phyloP scores from a whole-genome alignment of 495 filamentous ascomycete species.

The Talaromyces proteolyticus region DNA sequence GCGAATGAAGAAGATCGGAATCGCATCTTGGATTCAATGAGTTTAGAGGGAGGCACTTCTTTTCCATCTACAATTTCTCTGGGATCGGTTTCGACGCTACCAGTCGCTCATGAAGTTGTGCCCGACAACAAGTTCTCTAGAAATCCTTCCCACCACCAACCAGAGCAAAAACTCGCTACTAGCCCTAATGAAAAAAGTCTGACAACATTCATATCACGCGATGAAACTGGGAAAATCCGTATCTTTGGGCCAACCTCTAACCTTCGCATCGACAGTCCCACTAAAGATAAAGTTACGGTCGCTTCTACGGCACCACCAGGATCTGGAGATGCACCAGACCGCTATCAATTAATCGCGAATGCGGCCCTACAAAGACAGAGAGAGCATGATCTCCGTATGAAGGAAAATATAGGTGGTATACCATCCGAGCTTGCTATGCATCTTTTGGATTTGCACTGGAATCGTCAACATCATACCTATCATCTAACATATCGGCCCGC shows the following conservation, averaged over 20 bases:
- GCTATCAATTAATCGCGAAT: slow-evolving; percentile 10
- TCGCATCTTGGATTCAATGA: slow-evolving; percentile 2
- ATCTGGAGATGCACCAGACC: neutral
- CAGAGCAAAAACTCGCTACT: neutral
- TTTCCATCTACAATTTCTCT: neutral
- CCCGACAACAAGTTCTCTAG: neutral
- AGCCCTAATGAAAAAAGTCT: neutral
- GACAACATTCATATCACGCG: slow-evolving; percentile 7
- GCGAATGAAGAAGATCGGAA: neutral
- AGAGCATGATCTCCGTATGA: slow-evolving; percentile 5
- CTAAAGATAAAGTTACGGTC: neutral
- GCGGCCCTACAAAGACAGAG: slow-evolving; percentile 9
- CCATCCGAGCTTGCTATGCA: slow-evolving; percentile 19
- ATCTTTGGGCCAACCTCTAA: slow-evolving; percentile 6
- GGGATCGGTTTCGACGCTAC: too few species aligned
- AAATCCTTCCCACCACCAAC: neutral
- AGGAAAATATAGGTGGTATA: slow-evolving; percentile 5
- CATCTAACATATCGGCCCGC: slow-evolving; percentile 30
- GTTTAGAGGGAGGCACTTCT: neutral
- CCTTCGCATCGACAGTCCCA: slow-evolving; percentile 3
- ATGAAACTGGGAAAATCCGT: slow-evolving; percentile 6
- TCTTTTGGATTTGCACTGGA: slow-evolving; percentile 24
- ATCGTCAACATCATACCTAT: slow-evolving; percentile 24
- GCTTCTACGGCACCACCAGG: neutral
- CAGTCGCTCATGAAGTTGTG: too few species aligned